A percentile compares a stretch with the other conserved stretches of the same genome.
Conservation (phyloP, 345 rosid species). For the Lepidium didymum region DNA sequence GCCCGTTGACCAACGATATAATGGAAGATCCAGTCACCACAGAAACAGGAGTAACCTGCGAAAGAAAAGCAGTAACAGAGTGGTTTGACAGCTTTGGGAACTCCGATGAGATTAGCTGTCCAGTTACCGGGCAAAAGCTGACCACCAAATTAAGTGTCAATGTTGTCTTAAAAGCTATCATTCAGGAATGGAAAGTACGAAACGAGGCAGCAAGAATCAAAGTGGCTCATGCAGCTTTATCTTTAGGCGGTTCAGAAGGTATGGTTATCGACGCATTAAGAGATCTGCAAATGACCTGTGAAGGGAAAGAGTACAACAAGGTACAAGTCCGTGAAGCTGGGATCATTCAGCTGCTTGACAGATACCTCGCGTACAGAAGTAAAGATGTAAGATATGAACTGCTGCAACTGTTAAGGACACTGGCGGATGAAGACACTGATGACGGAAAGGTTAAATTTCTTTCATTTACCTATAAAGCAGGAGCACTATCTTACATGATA, state of each 20-base stretch:
- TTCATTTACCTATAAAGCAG: not conserved
- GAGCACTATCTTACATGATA: not conserved
- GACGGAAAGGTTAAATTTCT: slow-evolving; percentile 53
- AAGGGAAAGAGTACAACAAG: slow-evolving; percentile 41
- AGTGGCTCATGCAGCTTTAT: slow-evolving; percentile 57
- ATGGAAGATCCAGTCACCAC: slow-evolving; percentile 90
- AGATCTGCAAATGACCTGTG: slow-evolving; percentile 58
- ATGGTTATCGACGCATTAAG: slow-evolving; percentile 65
- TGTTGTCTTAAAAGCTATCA: slow-evolving; percentile 56
- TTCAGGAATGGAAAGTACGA: slow-evolving; percentile 77
- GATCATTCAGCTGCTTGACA: slow-evolving; percentile 51
- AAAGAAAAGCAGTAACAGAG: slow-evolving; percentile 50
- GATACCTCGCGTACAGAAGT: slow-evolving; percentile 42
- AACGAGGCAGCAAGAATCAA: slow-evolving; percentile 67
- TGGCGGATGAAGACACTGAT: slow-evolving; percentile 44
- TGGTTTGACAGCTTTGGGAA: slow-evolving; percentile 50
- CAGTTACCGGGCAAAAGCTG: slow-evolving; percentile 43
- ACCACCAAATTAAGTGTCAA: slow-evolving; percentile 40
- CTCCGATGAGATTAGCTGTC: slow-evolving; percentile 48
- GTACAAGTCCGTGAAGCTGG: slow-evolving; percentile 46
- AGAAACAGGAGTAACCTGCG: slow-evolving; percentile 75
- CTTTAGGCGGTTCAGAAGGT: slow-evolving; percentile 56
- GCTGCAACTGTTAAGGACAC: slow-evolving; percentile 42
- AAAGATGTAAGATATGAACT: slow-evolving; percentile 50
- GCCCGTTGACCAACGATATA: slow-evolving; percentile 70